Base-by-base conservation (phyloP, 2,329 filamentous ascomycete species). In the Cryphonectria japonica region DNA sequence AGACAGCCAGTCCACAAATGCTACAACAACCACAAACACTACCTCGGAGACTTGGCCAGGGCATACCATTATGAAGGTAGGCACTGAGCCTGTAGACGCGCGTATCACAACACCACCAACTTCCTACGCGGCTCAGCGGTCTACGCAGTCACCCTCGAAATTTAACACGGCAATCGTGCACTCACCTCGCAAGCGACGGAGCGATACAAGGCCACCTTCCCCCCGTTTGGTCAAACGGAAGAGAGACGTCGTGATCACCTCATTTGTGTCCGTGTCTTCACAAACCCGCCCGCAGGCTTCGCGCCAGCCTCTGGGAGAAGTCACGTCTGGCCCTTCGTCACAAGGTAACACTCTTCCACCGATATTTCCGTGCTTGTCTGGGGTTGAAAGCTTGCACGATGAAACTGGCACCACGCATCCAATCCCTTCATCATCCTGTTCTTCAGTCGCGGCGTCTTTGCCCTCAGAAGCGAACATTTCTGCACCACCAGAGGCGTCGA, bases 1-100 rank as follows among this genome's bases (percentile, higher is more conserved):
- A 8, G 73, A 76, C 22, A 88, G 82, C 63, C 86, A 88, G 73
- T 78, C 81, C 50, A 86, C 83, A 0, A 78, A 79, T 57, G 81
- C 82, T 1, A 76, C 78, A 14, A 64, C 43, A 1, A 60, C 65
- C 13, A 71, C 26, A 41, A 69, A 66, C 9, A 60, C 66, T 66
- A 75, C 77, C n/a, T 69, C 73, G 3, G 71, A 74, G 9, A 22
- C 26, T 9, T 14, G 16, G 5, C 43, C 41, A 50, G 26, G 7
- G 41, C 13, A 34, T 29, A 37, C 16, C 39, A 34, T 26, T 43
- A 6, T 22, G 14, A 22, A 52, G 16, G 19, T 16, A 34, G 16
- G n/a, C 63, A 32, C 63, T 50, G n/a, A 5, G 22, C 63, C 43
- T 9, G 29, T 14, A 16, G 39, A 52, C 29, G 50, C 57, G 65